phyloP scores from a whole-genome alignment of 2,329 filamentous ascomycete genomes.

The Aspergillus sp. region DNA sequence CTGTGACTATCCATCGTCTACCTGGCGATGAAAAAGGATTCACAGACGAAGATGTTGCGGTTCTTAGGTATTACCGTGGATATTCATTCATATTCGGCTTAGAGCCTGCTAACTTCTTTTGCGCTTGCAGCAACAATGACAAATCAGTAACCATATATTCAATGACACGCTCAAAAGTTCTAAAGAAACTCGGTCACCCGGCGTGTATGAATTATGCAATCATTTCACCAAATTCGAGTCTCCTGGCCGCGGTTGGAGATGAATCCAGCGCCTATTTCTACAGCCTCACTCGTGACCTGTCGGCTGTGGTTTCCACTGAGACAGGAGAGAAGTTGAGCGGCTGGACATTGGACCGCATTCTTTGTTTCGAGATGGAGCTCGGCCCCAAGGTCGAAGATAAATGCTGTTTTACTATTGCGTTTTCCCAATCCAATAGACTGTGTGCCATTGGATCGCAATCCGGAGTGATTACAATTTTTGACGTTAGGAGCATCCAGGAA shows the following conservation, averaged over 20 bases:
- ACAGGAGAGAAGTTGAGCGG: slow-evolving; percentile 36
- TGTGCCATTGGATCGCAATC: slow-evolving; percentile 53
- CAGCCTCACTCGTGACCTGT: slow-evolving; percentile 42
- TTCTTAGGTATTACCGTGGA: slow-evolving; percentile 44
- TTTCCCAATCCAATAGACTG: slow-evolving; percentile 49
- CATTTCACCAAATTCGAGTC: slow-evolving; percentile 83
- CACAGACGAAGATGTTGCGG: slow-evolving; percentile 57
- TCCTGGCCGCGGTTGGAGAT: slow-evolving; percentile 83
- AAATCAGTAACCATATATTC: slow-evolving; percentile 82
- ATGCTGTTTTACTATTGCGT: slow-evolving; percentile 50
- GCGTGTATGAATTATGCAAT: slow-evolving; percentile 90
- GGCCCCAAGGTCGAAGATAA: slow-evolving; percentile 41
- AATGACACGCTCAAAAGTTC: slow-evolving; percentile 64
- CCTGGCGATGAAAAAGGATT: slow-evolving; percentile 41
- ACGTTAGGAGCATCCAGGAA: slow-evolving; percentile 35
- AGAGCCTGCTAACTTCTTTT: slow-evolving; percentile 53
- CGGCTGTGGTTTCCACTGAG: slow-evolving; percentile 26
- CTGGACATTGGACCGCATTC: slow-evolving; percentile 44
- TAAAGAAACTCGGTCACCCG: slow-evolving; percentile 72
- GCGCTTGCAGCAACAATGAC: slow-evolving; percentile 79
- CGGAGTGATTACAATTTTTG: slow-evolving; percentile 48
- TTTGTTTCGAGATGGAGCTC: slow-evolving; percentile 41
- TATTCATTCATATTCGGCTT: slow-evolving; percentile 42
- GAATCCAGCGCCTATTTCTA: slow-evolving; percentile 86
- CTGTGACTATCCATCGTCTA: slow-evolving; percentile 63